These are phyloP conservation scores for Mrakia gelida DNA, from an alignment of 768 basidiomycete species.

Conservation along the genomic window DNA sequence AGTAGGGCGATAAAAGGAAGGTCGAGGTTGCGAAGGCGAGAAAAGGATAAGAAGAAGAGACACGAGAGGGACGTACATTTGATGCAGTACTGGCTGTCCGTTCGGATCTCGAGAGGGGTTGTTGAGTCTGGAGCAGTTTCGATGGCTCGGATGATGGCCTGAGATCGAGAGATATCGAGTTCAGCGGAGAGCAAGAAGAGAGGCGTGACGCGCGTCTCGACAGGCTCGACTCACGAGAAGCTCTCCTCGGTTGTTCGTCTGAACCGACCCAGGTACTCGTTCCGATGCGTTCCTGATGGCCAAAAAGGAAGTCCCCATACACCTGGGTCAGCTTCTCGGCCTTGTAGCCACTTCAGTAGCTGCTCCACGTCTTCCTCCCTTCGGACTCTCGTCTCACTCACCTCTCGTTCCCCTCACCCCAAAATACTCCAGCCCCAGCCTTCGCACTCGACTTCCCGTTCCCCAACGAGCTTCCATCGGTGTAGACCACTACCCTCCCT, in stretches of 20 bases:
- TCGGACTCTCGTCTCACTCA: neutral
- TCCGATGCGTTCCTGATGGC: slow-evolving; percentile 18
- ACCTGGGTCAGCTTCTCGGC: neutral
- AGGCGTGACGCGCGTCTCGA: neutral
- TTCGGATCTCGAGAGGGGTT: slow-evolving; percentile 27
- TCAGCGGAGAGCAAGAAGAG: too few relatives aligned
- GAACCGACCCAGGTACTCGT: slow-evolving; percentile 19
- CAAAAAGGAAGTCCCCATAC: neutral
- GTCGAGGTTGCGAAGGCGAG: too few relatives aligned
- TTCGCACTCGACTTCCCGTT: neutral
- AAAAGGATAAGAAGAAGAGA: neutral
- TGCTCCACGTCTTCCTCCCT: neutral
- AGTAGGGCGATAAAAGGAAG: too few relatives aligned
- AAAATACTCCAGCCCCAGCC: slow-evolving; percentile 17
- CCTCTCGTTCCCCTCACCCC: neutral
- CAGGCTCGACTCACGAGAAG: slow-evolving; percentile 14
- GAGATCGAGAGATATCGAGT: neutral
- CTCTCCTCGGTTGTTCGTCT: slow-evolving; percentile 32
- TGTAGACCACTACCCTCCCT: slow-evolving; percentile 19
- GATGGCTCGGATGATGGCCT: slow-evolving; percentile 29
- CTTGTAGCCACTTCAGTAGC: neutral
- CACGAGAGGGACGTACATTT: neutral
- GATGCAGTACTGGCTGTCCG: slow-evolving; percentile 23
- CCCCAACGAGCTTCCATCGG: slow-evolving; percentile 1
- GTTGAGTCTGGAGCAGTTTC: slow-evolving; percentile 21